phyloP scores from a whole-genome alignment of 305 asterid species.

The Solanum chacoense region DNA sequence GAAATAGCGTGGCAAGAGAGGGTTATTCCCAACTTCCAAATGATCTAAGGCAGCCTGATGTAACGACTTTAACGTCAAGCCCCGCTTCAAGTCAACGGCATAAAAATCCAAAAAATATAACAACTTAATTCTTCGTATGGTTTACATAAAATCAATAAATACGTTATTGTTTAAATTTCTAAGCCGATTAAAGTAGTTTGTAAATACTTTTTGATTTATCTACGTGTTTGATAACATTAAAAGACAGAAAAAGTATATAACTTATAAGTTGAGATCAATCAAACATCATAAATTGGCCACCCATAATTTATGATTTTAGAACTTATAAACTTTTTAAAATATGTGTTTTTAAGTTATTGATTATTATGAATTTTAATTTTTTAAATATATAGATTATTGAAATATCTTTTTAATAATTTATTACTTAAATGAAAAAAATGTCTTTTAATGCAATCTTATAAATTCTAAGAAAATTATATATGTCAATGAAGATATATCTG shows the following conservation, averaged over 20 bases:
- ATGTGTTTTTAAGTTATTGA: not conserved
- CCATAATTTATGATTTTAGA: not conserved
- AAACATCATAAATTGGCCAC: not conserved
- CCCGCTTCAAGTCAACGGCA: not conserved
- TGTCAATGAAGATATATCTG: not conserved
- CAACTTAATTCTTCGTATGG: not conserved
- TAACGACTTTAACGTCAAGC: slow-evolving; percentile 40
- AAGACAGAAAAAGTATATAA: not conserved
- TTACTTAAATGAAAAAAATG: not conserved
- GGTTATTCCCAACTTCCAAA: not conserved
- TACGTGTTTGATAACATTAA: not conserved
- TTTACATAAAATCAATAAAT: not conserved
- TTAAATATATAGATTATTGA: too few relatives aligned
- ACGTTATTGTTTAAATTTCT: not conserved
- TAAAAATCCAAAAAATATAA: not conserved
- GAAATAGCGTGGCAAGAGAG: slow-evolving; percentile 34
- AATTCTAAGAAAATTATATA: too few relatives aligned
- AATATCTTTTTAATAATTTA: not conserved
- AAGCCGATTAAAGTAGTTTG: not conserved
- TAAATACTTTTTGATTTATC: not conserved
- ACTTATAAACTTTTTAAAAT: not conserved
- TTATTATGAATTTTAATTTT: not conserved
- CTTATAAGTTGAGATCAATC: not conserved
- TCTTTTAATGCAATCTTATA: too few relatives aligned
- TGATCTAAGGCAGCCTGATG: slow-evolving; percentile 17